Conservation (phyloP, 768 basidiomycete genomes). For the Hygrophoropsis aurantiaca region DNA sequence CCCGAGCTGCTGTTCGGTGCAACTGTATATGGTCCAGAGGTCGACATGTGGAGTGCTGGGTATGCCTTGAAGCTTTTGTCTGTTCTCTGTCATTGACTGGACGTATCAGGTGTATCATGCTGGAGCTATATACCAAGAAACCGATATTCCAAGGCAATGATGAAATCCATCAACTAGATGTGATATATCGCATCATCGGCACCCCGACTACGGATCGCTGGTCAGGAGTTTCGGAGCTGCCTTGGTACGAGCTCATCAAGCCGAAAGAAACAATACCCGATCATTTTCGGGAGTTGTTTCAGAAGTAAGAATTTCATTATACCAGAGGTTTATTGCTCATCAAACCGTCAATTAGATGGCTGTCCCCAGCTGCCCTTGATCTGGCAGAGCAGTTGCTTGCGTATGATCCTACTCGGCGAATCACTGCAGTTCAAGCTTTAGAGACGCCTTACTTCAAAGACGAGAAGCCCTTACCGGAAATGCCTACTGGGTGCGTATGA, state of each 20-base stretch:
- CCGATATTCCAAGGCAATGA: conserved; percentile 98
- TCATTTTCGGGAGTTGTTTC: conserved; percentile 81
- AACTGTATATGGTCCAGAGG: conserved; percentile 94
- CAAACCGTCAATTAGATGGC: conserved; percentile 53
- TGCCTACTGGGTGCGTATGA: conserved; percentile 72
- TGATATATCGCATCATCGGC: conserved; percentile 87
- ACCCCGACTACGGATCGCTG: conserved; percentile 84
- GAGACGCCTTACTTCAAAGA: conserved; percentile 79
- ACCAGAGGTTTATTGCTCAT: not conserved
- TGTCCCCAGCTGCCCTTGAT: conserved; percentile 84
- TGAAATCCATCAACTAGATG: conserved; percentile 95
- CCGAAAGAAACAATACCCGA: conserved; percentile 75
- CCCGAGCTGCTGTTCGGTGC: conserved; percentile 95
- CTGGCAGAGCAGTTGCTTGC: conserved; percentile 80
- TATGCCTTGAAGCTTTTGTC: too few species aligned
- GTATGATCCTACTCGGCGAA: conserved; percentile 77
- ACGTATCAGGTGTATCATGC: conserved; percentile 85
- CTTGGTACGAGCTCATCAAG: conserved; percentile 99
- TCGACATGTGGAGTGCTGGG: conserved; percentile 99
- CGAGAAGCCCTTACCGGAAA: conserved; percentile 72
- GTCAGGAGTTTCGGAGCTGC: conserved; percentile 78
- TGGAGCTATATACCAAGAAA: conserved; percentile 93
- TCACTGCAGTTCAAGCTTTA: conserved; percentile 79
- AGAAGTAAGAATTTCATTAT: conserved; percentile 56
- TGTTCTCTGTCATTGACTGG: not conserved